Evolutionary conservation across 495 filamentous ascomycete genomes (phyloP), one percentile per base, ranked within the genome.

Genomic region (Cairneyella variabilis): DNA sequence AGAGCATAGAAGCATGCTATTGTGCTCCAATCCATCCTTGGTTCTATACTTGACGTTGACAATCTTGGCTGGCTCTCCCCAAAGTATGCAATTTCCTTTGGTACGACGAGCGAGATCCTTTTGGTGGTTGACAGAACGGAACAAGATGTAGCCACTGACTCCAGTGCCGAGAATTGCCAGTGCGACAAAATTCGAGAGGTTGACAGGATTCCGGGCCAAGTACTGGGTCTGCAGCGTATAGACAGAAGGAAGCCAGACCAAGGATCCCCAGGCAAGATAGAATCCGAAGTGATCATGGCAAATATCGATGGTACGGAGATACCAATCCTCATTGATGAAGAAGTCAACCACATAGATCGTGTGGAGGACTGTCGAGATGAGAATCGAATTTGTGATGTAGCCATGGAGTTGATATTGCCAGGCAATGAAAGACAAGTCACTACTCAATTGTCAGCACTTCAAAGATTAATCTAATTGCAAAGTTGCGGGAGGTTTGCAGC

Each of bases 141-240:
- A 78, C 20, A 78, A 30, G 10, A 59, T 54, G 52, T 78, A 78
- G 42, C 73, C 73, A 10, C 54, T 56, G 3, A 72, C 30, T 3
- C 74, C 75, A 20, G 64, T 50, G 12, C 54, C 3, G 30, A 72
- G 52, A 26, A 78, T 64, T 28, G 51, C 41, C 5, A 53, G 25
- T 9, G 68, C 66, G 16, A 61, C 44, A 12, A 58, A 32, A 8
- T 44, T 57, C 10, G 68, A 57, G 7, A 75, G 52, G 14, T 63
- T 39, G n/a, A 70, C 58, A n/a, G 75, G 75, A 48, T 74, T 66
- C 14, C 61, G 56, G 32, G 72, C 71, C 7, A 78, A 62, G 51
- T 72, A 78, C 47, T 78, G 75, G 2, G 71, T 69, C 58, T 77
- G 75, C 8, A 74, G 60, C 11, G 75, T 76, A 62, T 78, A 78